A percentile compares a stretch with the other conserved stretches of the same genome.
These are phyloP conservation scores for Termitomyces sp. DNA, from an alignment of 768 basidiomycete species.

Conservation along the genomic window DNA sequence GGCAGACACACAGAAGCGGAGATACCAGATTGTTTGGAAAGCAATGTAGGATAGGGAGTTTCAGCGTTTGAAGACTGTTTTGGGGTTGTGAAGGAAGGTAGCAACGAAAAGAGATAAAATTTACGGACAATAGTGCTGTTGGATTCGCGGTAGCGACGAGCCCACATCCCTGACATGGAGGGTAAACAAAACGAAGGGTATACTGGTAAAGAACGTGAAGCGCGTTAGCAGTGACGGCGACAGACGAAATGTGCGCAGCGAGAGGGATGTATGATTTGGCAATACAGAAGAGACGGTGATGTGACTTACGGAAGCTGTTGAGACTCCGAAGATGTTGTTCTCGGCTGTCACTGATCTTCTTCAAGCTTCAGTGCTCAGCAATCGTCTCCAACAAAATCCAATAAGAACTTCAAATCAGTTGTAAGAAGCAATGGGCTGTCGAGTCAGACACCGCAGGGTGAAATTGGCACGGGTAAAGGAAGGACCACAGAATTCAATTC, in stretches of 20 bases:
- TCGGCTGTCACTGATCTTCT: background rate
- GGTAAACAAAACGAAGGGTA: background rate
- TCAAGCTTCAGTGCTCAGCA: too few relatives aligned
- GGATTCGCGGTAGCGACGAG: slow-evolving; percentile 11
- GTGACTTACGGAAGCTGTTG: slow-evolving; percentile 7
- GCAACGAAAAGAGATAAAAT: background rate
- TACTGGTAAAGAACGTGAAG: slow-evolving; percentile 7
- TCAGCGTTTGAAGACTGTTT: slow-evolving; percentile 17
- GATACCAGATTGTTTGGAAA: slow-evolving; percentile 12
- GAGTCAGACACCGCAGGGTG: slow-evolving; percentile 6
- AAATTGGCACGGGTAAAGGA: background rate
- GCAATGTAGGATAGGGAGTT: slow-evolving; percentile 16
- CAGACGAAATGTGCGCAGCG: slow-evolving; percentile 1
- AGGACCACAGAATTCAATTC: background rate
- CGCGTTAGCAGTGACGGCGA: background rate
- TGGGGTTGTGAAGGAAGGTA: background rate
- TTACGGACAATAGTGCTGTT: slow-evolving; percentile 12
- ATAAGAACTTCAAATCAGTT: background rate
- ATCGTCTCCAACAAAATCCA: background rate
- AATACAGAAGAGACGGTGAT: background rate
- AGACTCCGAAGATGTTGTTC: background rate
- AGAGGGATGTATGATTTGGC: background rate
- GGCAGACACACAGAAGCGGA: slow-evolving; percentile 13
- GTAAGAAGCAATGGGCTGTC: background rate
- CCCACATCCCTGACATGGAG: slow-evolving; percentile 13